Evolutionary conservation across 2,329 filamentous ascomycete species (phyloP).

Genomic region (Ceratocystis colombiana): DNA sequence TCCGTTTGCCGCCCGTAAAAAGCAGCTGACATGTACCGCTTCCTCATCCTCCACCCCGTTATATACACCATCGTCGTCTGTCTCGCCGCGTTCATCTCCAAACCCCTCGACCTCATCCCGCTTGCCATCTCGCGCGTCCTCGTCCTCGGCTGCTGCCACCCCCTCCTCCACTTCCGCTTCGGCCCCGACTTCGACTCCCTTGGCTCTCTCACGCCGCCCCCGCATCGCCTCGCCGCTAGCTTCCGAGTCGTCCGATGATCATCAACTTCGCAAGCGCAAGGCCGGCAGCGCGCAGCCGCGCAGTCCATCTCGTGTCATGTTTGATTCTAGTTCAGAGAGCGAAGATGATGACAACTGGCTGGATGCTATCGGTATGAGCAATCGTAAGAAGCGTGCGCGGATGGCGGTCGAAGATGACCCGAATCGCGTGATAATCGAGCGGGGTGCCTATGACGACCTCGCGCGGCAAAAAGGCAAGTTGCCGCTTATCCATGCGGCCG

Average conservation of each 20-base stretch:
- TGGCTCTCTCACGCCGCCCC: conserved; percentile 13
- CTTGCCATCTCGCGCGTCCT: conserved; percentile 15
- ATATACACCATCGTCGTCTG: conserved; percentile 19
- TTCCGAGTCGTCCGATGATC: conserved; percentile 21
- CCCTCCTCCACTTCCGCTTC: neutral
- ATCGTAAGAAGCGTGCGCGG: conserved; percentile 35
- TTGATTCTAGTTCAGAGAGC: conserved; percentile 43
- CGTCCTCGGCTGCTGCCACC: conserved; percentile 14
- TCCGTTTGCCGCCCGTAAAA: conserved; percentile 27
- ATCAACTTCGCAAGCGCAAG: conserved; percentile 40
- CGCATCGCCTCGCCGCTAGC: conserved; percentile 21
- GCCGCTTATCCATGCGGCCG: conserved; percentile 47
- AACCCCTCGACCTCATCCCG: conserved; percentile 23
- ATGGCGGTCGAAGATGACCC: conserved; percentile 23
- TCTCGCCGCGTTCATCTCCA: conserved; percentile 23
- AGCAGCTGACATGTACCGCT: conserved; percentile 18
- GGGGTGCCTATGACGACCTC: conserved; percentile 17
- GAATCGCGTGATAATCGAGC: conserved; percentile 17
- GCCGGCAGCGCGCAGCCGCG: conserved; percentile 31
- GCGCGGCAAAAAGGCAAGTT: conserved; percentile 34
- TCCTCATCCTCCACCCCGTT: conserved; percentile 22
- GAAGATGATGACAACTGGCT: conserved; percentile 46
- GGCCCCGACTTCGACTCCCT: neutral
- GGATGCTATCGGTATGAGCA: conserved; percentile 37
- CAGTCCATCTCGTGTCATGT: conserved; percentile 42